Base-by-base conservation (phyloP, 73 alveolate genomes). In the Paramecium biaurelia region DNA sequence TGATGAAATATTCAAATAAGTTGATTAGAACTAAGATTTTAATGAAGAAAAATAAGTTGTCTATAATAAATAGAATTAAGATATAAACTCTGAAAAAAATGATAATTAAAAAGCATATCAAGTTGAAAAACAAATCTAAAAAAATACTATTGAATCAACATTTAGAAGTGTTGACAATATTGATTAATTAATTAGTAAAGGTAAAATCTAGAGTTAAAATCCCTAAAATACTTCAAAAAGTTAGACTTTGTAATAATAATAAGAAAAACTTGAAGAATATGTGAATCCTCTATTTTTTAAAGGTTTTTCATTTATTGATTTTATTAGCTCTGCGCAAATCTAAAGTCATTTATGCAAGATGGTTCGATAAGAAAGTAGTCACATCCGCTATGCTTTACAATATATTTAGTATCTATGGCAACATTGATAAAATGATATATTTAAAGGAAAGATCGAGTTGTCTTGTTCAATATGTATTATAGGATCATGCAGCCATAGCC, bases 341-440 rank as follows among this genome's bases (percentile, higher is more conserved):
- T 11, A 68, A 70, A 89, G 94, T 89, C 23, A 89, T 89, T 12
- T 89, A 89, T 89, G 94, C 94, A 18, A 68, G 87, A 37, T 89
- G 94, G 94, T 89, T 89, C 43, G 94, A 89, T n/a, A 89, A 89
- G 30, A 42, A 42, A 38, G 76, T 63, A 10, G 94, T 89, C 15
- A 89, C 94, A 7, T 59, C 74, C 24, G 30, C 30, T 24, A 89
- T 89, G 94, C 90, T 89, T 18, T 70, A 70, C 28, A 89, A 89
- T 89, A 70, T 89, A 23, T 89, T 89, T 63, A 89, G 94, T 82
- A 70, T 49, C 20, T 89, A 70, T 24, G 94, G 94, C 28, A 76
- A 76, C n/a, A 70, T 89, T 0, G 94, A 89, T 70, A 89, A 89
- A 89, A 70, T 89, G 84, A 89, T 89, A 28, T 89, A 89, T 45